Evolutionary conservation across 108 stramenopile genomes (phyloP), one percentile per base, ranked within the genome.

Genomic region (Skeletonema tropicum): DNA sequence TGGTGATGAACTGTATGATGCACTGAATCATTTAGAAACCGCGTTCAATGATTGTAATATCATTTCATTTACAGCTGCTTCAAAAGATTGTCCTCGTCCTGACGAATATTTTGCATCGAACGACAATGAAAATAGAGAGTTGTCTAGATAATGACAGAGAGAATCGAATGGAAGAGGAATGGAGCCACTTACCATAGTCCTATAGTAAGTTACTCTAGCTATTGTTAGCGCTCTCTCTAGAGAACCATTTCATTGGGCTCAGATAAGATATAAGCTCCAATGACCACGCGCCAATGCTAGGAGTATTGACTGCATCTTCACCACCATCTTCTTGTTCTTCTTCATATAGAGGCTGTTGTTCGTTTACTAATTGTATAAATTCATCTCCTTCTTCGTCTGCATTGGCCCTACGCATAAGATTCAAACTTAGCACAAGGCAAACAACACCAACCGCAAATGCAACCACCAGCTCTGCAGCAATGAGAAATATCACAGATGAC

Each of bases 31-130:
- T 61, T 48, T 73, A 55, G 80, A 82, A 36, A 78, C 35, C 39
- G 84, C 84, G n/a, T 85, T 85, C 45, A 85, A 85, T 58, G 84
- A 85, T 74, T 85, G 83, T 74, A 80, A 49, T 42, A 52, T 83
- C 6, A 83, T 83, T 36, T 76, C 78, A 12, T 83, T 83, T 55
- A 17, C 59, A 13, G 19, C 32, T 8, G 35, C 26, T 2, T 29
- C 26, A 41, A 3, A 6, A 23, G 64, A 33, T 59, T 17, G 41
- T 26, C 60, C 67, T 46, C 41, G 57, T 15, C 75, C 75, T 13
- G 19, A 61, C 7, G 75, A 76, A 68, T 76, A 67, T 46, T 58
- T 76, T 52, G 48, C 75, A 60, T 76, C 67, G 1, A 23, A 68
- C 25, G 75, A 76, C 31, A 42, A 32, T 52, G 12, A 62, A 14